Conservation (phyloP, 2,329 filamentous ascomycete species). For the Aureobasidium sp. region DNA sequence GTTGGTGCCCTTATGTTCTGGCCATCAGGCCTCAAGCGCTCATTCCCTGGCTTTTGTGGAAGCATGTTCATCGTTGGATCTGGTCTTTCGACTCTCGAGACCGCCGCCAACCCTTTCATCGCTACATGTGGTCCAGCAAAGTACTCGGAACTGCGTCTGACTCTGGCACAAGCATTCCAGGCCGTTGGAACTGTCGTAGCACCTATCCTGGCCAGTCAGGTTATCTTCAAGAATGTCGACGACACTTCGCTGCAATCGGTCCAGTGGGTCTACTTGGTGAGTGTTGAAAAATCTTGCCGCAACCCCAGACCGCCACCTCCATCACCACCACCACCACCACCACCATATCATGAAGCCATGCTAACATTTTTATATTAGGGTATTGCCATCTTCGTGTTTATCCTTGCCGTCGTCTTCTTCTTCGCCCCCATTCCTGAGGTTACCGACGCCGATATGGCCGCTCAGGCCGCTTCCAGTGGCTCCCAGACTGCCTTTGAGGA, state of each 20-base stretch:
- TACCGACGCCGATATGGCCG: conserved; percentile 54
- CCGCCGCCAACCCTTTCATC: conserved; percentile 48
- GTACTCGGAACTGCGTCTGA: conserved; percentile 51
- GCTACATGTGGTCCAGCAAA: conserved; percentile 49
- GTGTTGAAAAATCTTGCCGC: too few species aligned
- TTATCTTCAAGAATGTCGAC: conserved; percentile 51
- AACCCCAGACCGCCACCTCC: too few species aligned
- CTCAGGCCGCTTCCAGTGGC: conserved; percentile 32
- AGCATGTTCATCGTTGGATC: conserved; percentile 48
- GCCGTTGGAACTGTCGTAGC: conserved; percentile 51
- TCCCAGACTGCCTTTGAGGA: conserved; percentile 26
- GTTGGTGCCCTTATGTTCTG: conserved; percentile 51
- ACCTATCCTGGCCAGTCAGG: conserved; percentile 50
- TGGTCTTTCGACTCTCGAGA: conserved; percentile 48
- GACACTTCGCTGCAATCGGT: conserved; percentile 48
- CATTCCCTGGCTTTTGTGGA: conserved; percentile 53
- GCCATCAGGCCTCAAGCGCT: conserved; percentile 47
- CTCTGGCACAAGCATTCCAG: conserved; percentile 51
- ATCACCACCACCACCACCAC: too few species aligned
- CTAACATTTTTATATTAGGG: conserved; percentile 22
- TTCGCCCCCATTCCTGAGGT: conserved; percentile 47
- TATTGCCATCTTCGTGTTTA: conserved; percentile 51
- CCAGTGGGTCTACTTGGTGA: conserved; percentile 52
- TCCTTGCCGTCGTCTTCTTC: conserved; percentile 51
- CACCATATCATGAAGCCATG: too few species aligned